Evolutionary conservation across 2,329 filamentous ascomycete species (phyloP).

Genomic region (Nothopassalora personata): DNA sequence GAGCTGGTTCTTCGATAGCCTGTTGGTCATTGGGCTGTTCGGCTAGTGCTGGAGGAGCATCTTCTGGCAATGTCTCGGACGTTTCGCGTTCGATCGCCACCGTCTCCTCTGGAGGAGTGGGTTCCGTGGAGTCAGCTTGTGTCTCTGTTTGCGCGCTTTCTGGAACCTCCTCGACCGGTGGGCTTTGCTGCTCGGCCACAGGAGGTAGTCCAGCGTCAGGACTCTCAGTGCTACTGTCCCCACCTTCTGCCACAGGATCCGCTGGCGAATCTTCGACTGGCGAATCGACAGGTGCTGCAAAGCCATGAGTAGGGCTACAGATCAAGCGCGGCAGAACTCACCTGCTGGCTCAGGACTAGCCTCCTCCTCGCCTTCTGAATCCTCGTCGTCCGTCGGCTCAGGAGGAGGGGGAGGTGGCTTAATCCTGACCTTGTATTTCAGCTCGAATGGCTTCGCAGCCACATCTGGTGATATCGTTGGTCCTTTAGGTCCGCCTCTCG

Average conservation of each 20-base stretch:
- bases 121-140: background rate
- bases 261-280: background rate
- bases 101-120: background rate
- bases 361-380: conserved; percentile 14
- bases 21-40: background rate
- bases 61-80: background rate
- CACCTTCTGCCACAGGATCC: background rate
- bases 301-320: background rate
- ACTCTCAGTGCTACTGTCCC: background rate
- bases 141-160: background rate
- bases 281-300: background rate
- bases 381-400: conserved; percentile 26
- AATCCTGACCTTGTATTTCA: conserved; percentile 24
- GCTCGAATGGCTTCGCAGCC: conserved; percentile 19
- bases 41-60: background rate
- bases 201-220: background rate
- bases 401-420: conserved; percentile 12
- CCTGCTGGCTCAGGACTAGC: background rate
- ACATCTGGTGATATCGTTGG: conserved; percentile 21
- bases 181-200: background rate
- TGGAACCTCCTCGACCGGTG: background rate
- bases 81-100: background rate
- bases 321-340: background rate
- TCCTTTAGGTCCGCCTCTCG: conserved; percentile 22
- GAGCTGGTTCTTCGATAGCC: background rate